Conservation (phyloP, 1,284 basidiomycete genomes). For the Marasmius oreades region DNA sequence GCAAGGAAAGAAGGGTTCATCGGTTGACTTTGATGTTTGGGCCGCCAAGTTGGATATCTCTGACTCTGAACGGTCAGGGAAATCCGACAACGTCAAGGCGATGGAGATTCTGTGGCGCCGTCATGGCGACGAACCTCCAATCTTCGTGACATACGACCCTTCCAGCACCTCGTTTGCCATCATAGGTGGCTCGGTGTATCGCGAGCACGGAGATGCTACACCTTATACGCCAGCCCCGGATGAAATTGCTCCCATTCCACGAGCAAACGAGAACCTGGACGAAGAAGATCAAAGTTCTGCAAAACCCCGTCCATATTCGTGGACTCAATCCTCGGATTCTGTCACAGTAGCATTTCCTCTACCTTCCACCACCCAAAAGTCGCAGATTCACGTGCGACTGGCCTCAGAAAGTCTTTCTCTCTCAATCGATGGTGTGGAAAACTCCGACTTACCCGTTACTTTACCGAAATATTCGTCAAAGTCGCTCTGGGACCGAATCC, state of each 20-base stretch:
- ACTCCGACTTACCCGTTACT: conserved; percentile 29
- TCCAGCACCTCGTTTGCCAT: conserved; percentile 47
- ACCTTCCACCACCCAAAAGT: conserved; percentile 62
- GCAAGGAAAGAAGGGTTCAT: conserved; percentile 19
- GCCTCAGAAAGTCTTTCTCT: conserved; percentile 64
- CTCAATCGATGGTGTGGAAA: conserved; percentile 44
- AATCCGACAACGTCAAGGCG: conserved; percentile 5
- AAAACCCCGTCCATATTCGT: conserved; percentile 78
- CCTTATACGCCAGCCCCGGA: conserved; percentile 56
- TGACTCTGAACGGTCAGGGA: neutral
- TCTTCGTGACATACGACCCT: conserved; percentile 51
- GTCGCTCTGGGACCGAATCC: conserved; percentile 74
- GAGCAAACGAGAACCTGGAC: conserved; percentile 52
- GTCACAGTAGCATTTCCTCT: conserved; percentile 82
- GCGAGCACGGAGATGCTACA: conserved; percentile 28
- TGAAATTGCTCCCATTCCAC: conserved; percentile 67
- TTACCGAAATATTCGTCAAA: conserved; percentile 62
- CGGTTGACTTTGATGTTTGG: conserved; percentile 59
- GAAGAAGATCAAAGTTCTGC: conserved; percentile 16
- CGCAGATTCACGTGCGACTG: conserved; percentile 66
- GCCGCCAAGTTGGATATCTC: conserved; percentile 50
- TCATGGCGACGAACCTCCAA: conserved; percentile 68
- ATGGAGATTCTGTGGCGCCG: conserved; percentile 65
- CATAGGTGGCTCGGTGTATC: conserved; percentile 56
- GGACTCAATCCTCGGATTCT: conserved; percentile 84